Conservation (phyloP, 2,329 filamentous ascomycete species). For the Colletotrichum paranaense region DNA sequence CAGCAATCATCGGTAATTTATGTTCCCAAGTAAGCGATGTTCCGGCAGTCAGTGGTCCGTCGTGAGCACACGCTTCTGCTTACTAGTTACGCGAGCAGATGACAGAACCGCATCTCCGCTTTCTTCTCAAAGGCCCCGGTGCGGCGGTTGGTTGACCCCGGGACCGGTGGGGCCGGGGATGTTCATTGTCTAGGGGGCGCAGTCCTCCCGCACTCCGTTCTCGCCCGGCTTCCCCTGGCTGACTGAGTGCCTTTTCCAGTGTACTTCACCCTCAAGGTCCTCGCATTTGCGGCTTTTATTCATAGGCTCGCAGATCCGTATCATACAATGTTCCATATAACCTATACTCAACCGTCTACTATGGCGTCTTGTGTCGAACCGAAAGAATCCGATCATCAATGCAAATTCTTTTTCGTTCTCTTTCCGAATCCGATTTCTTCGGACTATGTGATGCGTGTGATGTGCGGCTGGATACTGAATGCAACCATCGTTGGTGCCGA, state of each 20-base stretch:
- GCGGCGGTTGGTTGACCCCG: background rate
- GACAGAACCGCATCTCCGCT: background rate
- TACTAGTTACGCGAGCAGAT: background rate
- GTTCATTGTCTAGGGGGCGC: background rate
- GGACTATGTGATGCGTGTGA: background rate
- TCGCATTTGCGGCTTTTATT: background rate
- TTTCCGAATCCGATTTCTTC: background rate
- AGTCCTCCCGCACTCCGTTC: background rate
- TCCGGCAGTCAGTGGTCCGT: background rate
- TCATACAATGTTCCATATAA: background rate
- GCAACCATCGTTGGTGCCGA: no score
- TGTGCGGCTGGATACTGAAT: no score
- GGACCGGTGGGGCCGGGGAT: background rate
- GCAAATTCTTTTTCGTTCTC: background rate
- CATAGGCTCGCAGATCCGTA: background rate
- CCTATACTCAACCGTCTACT: background rate
- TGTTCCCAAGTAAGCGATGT: background rate
- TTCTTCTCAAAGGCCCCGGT: background rate
- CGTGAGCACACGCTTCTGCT: background rate
- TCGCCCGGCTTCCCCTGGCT: background rate
- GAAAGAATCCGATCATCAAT: background rate
- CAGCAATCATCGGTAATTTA: background rate
- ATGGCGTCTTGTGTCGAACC: background rate
- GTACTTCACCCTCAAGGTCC: background rate
- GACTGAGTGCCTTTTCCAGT: background rate